Evolutionary conservation across 192 early-diverging fungal genomes (phyloP).

Genomic region (Umbelopsis isabellina): DNA sequence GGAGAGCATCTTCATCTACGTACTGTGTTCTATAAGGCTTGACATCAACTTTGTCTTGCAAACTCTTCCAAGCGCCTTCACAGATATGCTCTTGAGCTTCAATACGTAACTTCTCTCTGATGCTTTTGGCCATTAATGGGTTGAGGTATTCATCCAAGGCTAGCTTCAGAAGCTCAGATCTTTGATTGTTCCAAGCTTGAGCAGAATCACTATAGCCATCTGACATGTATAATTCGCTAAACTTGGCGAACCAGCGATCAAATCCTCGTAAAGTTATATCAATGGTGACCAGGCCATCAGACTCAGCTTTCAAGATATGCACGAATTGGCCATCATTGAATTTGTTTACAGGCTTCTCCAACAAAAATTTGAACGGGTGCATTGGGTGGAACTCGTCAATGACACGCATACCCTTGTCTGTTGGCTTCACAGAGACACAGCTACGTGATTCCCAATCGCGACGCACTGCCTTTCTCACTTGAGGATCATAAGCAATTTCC

Average conservation of each 20-base stretch:
- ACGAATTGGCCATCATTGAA: constrained; percentile 81
- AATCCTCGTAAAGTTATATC: constrained; percentile 55
- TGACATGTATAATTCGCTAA: constrained; percentile 58
- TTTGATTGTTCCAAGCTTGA: constrained; percentile 77
- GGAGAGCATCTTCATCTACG: constrained; percentile 50
- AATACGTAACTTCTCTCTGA: constrained; percentile 72
- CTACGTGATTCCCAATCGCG: constrained; percentile 69
- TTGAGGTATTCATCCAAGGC: constrained; percentile 71
- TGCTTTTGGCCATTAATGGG: constrained; percentile 72
- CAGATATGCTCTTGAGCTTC: constrained; percentile 75
- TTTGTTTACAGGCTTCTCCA: constrained; percentile 70
- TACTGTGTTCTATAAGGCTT: constrained; percentile 53
- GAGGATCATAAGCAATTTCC: constrained; percentile 81
- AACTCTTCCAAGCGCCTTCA: constrained; percentile 57
- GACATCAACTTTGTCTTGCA: constrained; percentile 76
- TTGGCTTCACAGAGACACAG: constrained; percentile 75
- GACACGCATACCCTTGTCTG: constrained; percentile 73
- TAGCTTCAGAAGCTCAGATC: constrained; percentile 61
- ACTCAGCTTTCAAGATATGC: constrained; percentile 72
- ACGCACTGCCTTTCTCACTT: constrained; percentile 76
- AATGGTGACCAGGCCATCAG: constrained; percentile 69
- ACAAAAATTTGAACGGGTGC: constrained; percentile 82
- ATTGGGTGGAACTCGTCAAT: constrained; percentile 82
- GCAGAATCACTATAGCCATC: constrained; percentile 63
- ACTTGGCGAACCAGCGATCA: constrained; percentile 51